Conservation (phyloP, 257 asterid species). For the Anisodus tanguticus region DNA sequence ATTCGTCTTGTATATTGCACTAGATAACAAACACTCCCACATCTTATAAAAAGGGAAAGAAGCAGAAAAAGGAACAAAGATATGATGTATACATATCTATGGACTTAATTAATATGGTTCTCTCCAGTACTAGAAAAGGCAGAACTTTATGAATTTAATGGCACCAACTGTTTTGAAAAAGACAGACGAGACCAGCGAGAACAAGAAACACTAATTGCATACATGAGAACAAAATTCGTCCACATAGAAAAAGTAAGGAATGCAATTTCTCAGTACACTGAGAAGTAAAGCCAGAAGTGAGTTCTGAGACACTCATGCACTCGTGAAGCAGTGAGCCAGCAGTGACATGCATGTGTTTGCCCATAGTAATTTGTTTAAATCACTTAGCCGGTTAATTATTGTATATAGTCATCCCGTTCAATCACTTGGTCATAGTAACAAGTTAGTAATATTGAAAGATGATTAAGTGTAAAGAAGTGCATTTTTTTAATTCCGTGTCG, state of each 20-base stretch:
- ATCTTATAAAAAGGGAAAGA: neutral
- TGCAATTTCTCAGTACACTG: conserved; percentile 3
- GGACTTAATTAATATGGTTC: neutral
- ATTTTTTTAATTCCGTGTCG: neutral
- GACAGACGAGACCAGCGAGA: neutral
- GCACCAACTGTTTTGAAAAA: neutral
- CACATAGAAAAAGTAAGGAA: neutral
- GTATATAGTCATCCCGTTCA: no score
- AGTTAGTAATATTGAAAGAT: no score
- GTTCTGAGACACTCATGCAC: neutral
- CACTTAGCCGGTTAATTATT: neutral
- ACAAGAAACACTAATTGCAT: neutral
- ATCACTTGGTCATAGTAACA: no score
- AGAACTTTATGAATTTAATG: conserved; percentile 14
- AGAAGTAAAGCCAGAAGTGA: neutral
- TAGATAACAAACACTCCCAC: neutral
- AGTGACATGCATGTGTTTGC: no score
- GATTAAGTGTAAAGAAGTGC: neutral
- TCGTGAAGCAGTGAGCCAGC: neutral
- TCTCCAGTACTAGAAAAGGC: neutral
- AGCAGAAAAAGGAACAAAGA: neutral
- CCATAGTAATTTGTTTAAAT: no score
- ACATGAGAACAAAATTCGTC: conserved; percentile 2
- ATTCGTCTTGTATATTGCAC: neutral
- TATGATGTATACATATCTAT: neutral